Base-by-base conservation (phyloP, 1,139 yeast species). In the Suhomyces kunorum region DNA sequence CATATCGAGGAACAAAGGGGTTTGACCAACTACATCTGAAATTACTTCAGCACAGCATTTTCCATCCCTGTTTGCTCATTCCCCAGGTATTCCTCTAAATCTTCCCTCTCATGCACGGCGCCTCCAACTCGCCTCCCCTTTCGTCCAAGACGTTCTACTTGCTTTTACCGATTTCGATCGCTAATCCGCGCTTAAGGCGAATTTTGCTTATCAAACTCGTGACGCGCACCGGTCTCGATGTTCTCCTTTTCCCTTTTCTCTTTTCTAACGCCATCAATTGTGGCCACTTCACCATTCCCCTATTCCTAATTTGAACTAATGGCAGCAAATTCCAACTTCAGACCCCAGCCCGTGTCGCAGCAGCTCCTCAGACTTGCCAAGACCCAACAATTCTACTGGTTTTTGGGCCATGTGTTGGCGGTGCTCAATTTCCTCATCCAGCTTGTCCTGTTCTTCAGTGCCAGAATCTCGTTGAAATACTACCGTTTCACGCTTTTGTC, bases 331-430 rank as follows among this genome's bases (percentile, higher is more conserved):
- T 22, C 32, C 12, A 36, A 34, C 38, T 37, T 47, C 31, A 43
- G 47, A 39, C 49, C 49, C 7, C 50, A 40, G 28, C 40, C 50
- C 3, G 44, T 31, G 8, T 28, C 43, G 3, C 46, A 43, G 22
- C 49, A 48, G 32, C 26, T 48, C 16, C 20, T 46, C 24, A 27
- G 36, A 16, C 54, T 71, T 35, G 51, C 59, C 32, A 59, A 54
- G 40, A 66, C 76, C 1, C 72, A 72, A 27, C 80, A 77, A 50
- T 74, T 77, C 50, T 75, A 74, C 50, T 77, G 82, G 82, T 77
- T 69, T 46, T 42, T 74, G 33, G 78, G 79, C 11, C 80, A 76
- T 54, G 64, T 70, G 7, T 51, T 61, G 17, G 71, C 71, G 6
- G 48, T 75, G 3, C 40, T 61, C 17, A 68, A 61, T 47, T 71